Conservation (phyloP, 495 filamentous ascomycete species). For the Rostrohypoxylon terebratum region DNA sequence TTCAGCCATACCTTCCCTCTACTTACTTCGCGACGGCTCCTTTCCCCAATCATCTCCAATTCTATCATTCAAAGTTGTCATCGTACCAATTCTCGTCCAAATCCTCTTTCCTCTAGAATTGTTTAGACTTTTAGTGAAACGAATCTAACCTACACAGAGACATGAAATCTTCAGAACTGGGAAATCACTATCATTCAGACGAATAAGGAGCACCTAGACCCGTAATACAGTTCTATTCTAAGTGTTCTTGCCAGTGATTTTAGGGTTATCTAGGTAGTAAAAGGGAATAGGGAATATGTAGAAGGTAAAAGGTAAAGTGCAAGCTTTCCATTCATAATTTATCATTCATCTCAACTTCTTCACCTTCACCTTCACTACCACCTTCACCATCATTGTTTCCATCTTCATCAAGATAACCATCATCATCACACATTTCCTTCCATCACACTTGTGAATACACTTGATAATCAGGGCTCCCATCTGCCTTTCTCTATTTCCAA, state of each 20-base stretch:
- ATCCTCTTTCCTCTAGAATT: neutral
- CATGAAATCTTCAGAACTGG: no score
- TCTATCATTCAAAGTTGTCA: neutral
- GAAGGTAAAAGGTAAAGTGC: neutral
- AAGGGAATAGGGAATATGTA: no score
- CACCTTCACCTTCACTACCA: slow-evolving; percentile 15
- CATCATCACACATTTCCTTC: slow-evolving; percentile 21
- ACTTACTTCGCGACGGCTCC: neutral
- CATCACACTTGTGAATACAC: neutral
- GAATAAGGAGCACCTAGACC: neutral
- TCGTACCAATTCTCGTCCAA: no score
- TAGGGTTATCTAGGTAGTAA: neutral
- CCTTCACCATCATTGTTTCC: slow-evolving; percentile 21
- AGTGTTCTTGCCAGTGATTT: neutral
- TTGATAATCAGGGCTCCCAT: neutral
- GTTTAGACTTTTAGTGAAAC: neutral
- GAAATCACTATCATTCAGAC: neutral
- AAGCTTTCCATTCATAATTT: neutral
- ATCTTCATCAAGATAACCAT: slow-evolving; percentile 5
- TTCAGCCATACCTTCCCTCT: neutral
- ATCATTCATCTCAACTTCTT: neutral
- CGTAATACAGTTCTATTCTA: neutral
- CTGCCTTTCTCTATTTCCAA: neutral
- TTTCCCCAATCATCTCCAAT: neutral
- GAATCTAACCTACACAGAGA: neutral